Evolutionary conservation across 1,139 yeast genomes (phyloP), one percentile per base, ranked within the genome.

Genomic region (Ashbya aceris): DNA sequence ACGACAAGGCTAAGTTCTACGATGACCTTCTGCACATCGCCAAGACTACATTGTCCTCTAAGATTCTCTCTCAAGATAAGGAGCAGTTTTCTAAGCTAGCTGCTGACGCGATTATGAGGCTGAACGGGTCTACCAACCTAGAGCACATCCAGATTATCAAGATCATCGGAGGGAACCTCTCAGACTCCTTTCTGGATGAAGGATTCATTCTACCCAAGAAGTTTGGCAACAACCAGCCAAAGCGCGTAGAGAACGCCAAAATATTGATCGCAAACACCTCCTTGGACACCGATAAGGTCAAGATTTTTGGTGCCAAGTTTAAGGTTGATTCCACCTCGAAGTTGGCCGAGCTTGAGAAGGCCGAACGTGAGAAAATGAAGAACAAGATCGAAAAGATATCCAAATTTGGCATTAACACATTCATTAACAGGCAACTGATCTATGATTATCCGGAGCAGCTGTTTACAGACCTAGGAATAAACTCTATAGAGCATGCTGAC

Each of bases 381-480:
- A 71, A 66, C 44, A 93, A 91, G 67, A 89, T 91, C 48, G 91
- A 82, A 44, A 87, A 86, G 64, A 91, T 91, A 61, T 74, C 79
- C 55, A 80, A 83, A 57, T 78, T 75, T 53, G 86, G 91, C 47
- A 81, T 86, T 60, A 85, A 85, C 64, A 82, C 91, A 55, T 91
- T 91, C 64, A 89, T 91, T 53, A 91, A 91, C 68, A 79, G 98
- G 61, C 98, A 91, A 66, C 76, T 93, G 58, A 91, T 91, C 58
- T 93, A 91, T 67, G 96, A 91, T 68, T 93, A 91, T 74, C 98
- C 99, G 27, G 98, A 91, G 67, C 96, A 86, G 65, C 71, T 91
- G 52, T 85, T 91, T 60, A 76, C 95, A 6, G 98, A 91, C 56
- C 67, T 86, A 36, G 79, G 81, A 45, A 83, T 91, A 56, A 89